A percentile compares a stretch with the other conserved stretches of the same genome.
phyloP scores from a whole-genome alignment of 345 rosid genomes.

The Gossypium australe region DNA sequence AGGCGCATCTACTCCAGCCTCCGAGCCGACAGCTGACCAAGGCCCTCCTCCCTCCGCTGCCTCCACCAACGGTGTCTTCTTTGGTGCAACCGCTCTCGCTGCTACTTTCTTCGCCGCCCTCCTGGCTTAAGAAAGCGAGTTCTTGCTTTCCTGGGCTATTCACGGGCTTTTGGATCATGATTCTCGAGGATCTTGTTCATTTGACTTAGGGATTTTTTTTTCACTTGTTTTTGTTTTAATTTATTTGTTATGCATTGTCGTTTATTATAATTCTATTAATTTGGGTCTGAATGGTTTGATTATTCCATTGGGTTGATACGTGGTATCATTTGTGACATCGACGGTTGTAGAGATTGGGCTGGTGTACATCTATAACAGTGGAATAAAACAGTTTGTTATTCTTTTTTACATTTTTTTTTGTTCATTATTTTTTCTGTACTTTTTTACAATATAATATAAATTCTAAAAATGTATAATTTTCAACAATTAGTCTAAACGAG shows the following conservation, averaged over 20 bases:
- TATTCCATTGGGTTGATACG: constrained; percentile 19
- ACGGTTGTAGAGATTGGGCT: constrained; percentile 25
- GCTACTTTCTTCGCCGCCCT: constrained; percentile 46
- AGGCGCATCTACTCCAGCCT: constrained; percentile 18
- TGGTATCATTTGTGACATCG: constrained; percentile 15
- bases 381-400: constrained; percentile 34
- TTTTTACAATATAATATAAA: no score
- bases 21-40: constrained; percentile 14
- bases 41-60: constrained; percentile 23
- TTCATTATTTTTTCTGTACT: no score
- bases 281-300: constrained; percentile 10
- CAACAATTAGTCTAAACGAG: no score
- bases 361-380: constrained; percentile 33
- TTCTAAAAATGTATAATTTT: no score
- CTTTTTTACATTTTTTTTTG: constrained; percentile 18
- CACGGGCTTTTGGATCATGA: constrained; percentile 20
- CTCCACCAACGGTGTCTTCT: constrained; percentile 31
- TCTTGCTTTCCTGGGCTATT: not conserved
- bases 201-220: constrained; percentile 10
- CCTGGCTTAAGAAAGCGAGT: constrained; percentile 38
- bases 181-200: constrained; percentile 22
- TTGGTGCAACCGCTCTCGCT: constrained; percentile 41
- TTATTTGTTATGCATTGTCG: constrained; percentile 16
- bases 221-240: constrained; percentile 11
- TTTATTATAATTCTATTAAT: constrained; percentile 8